Base-by-base conservation (phyloP, 257 asterid genomes). In the Mentha longifolia region DNA sequence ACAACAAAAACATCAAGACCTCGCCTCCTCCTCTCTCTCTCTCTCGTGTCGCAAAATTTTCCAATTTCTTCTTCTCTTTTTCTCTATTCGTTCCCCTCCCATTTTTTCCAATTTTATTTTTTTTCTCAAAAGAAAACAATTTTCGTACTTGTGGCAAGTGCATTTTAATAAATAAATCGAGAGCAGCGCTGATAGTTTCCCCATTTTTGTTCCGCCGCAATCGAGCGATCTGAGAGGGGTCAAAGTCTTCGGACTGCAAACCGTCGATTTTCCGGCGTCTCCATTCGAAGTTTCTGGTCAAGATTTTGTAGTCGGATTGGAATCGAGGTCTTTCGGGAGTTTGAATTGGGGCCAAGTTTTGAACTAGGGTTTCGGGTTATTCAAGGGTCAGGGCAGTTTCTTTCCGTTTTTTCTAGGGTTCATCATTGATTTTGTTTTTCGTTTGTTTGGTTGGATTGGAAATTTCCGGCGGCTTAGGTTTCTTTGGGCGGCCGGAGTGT, bases 291-390 rank as follows among this genome's bases (percentile, higher is more conserved):
- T 42, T 83, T 72, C 78, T 62, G 60, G 59, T 65, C 68, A 33
- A 45, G 74, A 37, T 75, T 82, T 33, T 31, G 45, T 57, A 17
- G 45, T 30, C 69, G 85, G 73, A 47, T 67, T 75, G 70, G 74
- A 72, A 71, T 78, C 71, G 50, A 56, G 57, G 76, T 17, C 16
- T 65, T 47, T 51, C 65, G 65, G 65, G 22, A 61, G 72, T 65
- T 75, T 71, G 72, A 41, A 39, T 64, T 20, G 35, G 74, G 76
- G 28, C 61, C 68, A 54, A 54, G 47, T 63, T 46, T 69, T 61
- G 76, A 76, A 71, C 74, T 91, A 89, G 95, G 95, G 95, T 84
- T 88, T 90, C 74, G 82, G 68, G 49, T 60, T 66, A 19, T 17
- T 31, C 14, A 11, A 77, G 72, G 62, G 65, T 72, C 65, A 45